Evolutionary conservation across 192 early-diverging fungal species (phyloP).

Genomic region (Jimgerdemannia flammicorona): DNA sequence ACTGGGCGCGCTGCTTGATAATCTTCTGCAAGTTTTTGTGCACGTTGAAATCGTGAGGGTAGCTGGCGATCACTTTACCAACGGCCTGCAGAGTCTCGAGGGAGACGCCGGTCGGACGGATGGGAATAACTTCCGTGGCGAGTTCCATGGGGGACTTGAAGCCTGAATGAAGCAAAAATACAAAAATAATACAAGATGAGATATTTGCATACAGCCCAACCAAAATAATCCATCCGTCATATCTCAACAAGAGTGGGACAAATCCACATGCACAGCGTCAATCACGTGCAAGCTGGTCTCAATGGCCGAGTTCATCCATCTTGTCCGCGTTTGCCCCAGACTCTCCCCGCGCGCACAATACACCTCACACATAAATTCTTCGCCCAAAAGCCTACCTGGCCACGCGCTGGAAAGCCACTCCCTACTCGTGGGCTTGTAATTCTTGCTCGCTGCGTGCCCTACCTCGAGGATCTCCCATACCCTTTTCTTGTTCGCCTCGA

Average conservation of each 20-base stretch:
- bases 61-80: slow-evolving; percentile 75
- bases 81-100: slow-evolving; percentile 75
- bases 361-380: too few relatives aligned
- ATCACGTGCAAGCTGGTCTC: too few relatives aligned
- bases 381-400: slow-evolving; percentile 56
- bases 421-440: slow-evolving; percentile 82
- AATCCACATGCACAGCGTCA: too few relatives aligned
- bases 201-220: not conserved
- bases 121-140: slow-evolving; percentile 64
- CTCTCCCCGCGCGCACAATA: not conserved
- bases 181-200: not conserved
- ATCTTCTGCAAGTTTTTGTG: slow-evolving; percentile 88
- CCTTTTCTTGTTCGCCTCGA: slow-evolving; percentile 85
- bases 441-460: slow-evolving; percentile 84
- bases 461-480: slow-evolving; percentile 92
- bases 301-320: too few relatives aligned
- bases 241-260: too few relatives aligned
- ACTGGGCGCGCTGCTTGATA: slow-evolving; percentile 79
- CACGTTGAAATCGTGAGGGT: slow-evolving; percentile 79
- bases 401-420: slow-evolving; percentile 97
- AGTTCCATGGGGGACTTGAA: slow-evolving; percentile 76
- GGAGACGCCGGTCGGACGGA: slow-evolving; percentile 70
- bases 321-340: not conserved
- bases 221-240: too few relatives aligned
- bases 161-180: slow-evolving; percentile 24